Conservation (phyloP, 306 rosid genomes). For the Pterocarpus santalinus region DNA sequence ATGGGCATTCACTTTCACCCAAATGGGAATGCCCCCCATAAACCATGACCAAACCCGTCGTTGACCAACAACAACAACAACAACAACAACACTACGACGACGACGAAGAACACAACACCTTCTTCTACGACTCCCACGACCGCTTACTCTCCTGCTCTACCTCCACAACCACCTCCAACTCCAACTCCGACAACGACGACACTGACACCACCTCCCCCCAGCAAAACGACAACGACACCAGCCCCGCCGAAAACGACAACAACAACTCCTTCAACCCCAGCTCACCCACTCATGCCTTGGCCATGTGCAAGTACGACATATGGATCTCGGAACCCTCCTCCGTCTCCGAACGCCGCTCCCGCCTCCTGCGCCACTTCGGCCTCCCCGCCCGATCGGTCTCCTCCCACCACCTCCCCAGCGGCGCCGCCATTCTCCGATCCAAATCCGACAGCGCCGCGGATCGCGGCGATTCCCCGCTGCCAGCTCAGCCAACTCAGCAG, state of each 20-base stretch:
- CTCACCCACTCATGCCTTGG: conserved; percentile 62
- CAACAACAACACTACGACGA: conserved; percentile 37
- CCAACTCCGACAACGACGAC: conserved; percentile 7
- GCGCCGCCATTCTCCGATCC: conserved; percentile 54
- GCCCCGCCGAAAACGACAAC: conserved; percentile 53
- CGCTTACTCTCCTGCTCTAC: conserved; percentile 80
- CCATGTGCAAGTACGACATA: conserved; percentile 62
- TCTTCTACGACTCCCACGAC: conserved; percentile 85
- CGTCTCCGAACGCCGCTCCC: conserved; percentile 78
- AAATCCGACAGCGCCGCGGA: conserved; percentile 64
- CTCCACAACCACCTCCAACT: conserved; percentile 69
- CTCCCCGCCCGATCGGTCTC: conserved; percentile 65
- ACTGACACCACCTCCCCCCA: conserved; percentile 36
- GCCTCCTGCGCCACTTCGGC: conserved; percentile 80
- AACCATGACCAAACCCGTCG: conserved; percentile 70
- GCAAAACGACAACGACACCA: conserved; percentile 21
- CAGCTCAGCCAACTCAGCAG: background rate
- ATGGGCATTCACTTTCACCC: conserved; percentile 56
- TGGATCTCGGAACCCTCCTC: conserved; percentile 94
- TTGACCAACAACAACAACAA: background rate
- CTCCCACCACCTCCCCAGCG: conserved; percentile 57
- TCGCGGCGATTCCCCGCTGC: background rate
- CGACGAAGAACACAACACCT: conserved; percentile 64
- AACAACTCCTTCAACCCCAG: conserved; percentile 44
- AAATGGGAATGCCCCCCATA: conserved; percentile 77